These are phyloP conservation scores for Selaginella tamariscina DNA, from an alignment of 75 land plant genomes.

Conservation along the genomic window DNA sequence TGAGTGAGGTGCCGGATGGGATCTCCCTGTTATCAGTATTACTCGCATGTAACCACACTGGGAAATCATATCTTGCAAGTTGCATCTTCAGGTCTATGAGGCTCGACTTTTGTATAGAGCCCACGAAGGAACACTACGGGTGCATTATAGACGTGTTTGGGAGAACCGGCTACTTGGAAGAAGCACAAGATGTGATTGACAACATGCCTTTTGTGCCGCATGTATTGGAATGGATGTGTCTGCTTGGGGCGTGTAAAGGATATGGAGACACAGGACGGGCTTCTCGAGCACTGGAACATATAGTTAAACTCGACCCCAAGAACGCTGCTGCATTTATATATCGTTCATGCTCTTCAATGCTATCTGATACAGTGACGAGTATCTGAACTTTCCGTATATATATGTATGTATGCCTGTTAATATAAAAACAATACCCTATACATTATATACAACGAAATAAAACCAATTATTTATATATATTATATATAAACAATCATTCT, in stretches of 20 bases:
- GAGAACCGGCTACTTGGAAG: slow-evolving; percentile 15
- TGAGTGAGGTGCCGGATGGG: slow-evolving; percentile 14
- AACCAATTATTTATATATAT: no score
- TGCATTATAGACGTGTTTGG: slow-evolving; percentile 22
- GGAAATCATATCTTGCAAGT: background rate
- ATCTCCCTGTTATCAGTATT: slow-evolving; percentile 14
- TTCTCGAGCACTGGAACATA: slow-evolving; percentile 12
- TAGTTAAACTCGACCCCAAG: slow-evolving; percentile 15
- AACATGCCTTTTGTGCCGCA: slow-evolving; percentile 22
- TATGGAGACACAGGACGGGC: slow-evolving; percentile 17
- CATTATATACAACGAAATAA: no score
- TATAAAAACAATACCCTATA: no score
- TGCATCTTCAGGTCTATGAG: slow-evolving; percentile 14
- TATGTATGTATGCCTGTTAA: background rate
- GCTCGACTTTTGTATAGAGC: slow-evolving; percentile 11
- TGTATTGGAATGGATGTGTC: slow-evolving; percentile 14
- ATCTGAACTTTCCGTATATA: no score
- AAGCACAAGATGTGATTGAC: slow-evolving; percentile 16
- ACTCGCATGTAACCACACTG: slow-evolving; percentile 21
- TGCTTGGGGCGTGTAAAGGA: slow-evolving; percentile 28
- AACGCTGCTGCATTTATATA: slow-evolving; percentile 17
- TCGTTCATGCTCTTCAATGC: background rate
- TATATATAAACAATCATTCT: no score
- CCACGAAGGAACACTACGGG: slow-evolving; percentile 18
- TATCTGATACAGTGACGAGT: no score